phyloP scores from a whole-genome alignment of 2,329 filamentous ascomycete genomes.

The Paracorniculantispora psalliotae region DNA sequence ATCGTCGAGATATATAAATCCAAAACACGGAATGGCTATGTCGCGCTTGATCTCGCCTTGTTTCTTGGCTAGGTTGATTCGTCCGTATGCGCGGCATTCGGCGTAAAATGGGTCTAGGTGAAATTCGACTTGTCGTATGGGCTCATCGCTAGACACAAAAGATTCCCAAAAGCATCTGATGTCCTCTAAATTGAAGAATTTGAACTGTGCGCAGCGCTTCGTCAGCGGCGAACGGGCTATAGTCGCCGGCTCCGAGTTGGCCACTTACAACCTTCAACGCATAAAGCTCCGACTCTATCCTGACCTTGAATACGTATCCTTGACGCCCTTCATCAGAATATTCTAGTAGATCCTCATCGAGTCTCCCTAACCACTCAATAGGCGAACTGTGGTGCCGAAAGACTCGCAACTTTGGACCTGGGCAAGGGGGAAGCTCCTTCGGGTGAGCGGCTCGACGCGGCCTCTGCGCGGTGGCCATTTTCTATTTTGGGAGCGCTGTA shows the following conservation, averaged over 20 bases:
- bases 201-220: slow-evolving; percentile 15
- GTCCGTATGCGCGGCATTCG: slow-evolving; percentile 5
- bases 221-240: not conserved
- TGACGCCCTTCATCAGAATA: slow-evolving; percentile 9
- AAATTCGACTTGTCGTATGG: not conserved
- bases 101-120: slow-evolving; percentile 1
- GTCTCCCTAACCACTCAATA: slow-evolving; percentile 20
- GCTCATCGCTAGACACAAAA: not conserved
- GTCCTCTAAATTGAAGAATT: slow-evolving; percentile 15
- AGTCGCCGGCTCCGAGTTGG: not conserved
- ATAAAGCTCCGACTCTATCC: slow-evolving; percentile 15
- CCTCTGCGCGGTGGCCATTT: not conserved
- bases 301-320: slow-evolving; percentile 19
- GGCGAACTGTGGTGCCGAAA: slow-evolving; percentile 16
- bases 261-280: slow-evolving; percentile 20
- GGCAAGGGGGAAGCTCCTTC: slow-evolving; percentile 16
- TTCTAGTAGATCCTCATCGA: slow-evolving; percentile 4
- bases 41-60: not conserved
- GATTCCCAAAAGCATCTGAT: not conserved
- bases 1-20: not conserved
- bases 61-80: not conserved
- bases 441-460: not conserved
- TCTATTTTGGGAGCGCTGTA: not conserved
- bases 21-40: not conserved
- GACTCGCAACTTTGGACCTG: slow-evolving; percentile 16